Evolutionary conservation across 805 yeast species (phyloP).

Genomic region (Kuraishia piskuri): DNA sequence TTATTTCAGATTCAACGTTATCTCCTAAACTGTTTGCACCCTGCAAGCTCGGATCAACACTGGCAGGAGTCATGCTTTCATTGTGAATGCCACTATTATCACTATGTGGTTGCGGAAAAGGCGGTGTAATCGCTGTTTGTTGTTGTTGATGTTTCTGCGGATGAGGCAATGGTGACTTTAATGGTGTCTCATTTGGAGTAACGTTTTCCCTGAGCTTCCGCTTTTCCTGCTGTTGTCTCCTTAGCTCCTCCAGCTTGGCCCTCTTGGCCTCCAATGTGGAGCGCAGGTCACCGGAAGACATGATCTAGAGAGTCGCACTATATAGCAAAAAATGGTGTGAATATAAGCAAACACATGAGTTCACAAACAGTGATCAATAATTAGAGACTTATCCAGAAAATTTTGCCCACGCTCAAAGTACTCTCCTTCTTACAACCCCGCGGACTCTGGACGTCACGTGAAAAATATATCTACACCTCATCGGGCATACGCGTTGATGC

Average conservation of each 20-base stretch:
- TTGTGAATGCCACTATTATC: too few relatives aligned
- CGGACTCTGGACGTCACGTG: neutral
- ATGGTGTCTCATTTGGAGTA: neutral
- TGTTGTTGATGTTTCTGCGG: neutral
- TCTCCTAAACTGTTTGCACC: neutral
- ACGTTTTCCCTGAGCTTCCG: neutral
- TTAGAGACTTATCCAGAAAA: too few relatives aligned
- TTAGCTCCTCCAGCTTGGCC: constrained; percentile 40
- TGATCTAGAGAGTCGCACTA: neutral
- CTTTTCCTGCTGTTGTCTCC: constrained; percentile 32
- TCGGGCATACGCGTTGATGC: neutral
- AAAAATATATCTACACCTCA: neutral
- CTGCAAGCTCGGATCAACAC: too few relatives aligned
- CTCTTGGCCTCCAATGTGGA: constrained; percentile 37
- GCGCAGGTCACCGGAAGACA: constrained; percentile 5
- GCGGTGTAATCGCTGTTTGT: too few relatives aligned
- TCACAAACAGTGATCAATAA: too few relatives aligned
- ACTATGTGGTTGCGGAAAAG: too few relatives aligned
- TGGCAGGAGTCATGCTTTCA: too few relatives aligned
- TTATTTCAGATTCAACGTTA: neutral
- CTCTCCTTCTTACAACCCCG: neutral
- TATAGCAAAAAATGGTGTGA: too few relatives aligned
- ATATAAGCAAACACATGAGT: too few relatives aligned
- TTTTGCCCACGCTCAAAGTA: neutral
- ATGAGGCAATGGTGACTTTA: too few relatives aligned